Conservation (phyloP, 805 yeast genomes). For the Suhomyces xylopsoci region DNA sequence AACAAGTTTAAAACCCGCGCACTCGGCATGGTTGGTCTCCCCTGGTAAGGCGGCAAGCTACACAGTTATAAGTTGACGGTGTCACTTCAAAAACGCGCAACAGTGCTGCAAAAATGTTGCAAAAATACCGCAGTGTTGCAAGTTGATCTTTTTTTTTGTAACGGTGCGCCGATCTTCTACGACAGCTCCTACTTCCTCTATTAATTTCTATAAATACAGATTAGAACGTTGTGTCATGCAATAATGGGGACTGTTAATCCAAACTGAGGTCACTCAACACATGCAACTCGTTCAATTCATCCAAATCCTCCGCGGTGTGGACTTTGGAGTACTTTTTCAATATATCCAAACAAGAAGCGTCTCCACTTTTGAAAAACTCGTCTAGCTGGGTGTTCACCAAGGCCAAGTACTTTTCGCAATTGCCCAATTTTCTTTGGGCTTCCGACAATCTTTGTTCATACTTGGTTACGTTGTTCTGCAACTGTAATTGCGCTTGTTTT, state of each 20-base stretch:
- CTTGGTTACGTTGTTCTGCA: constrained; percentile 57
- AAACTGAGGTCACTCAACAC: constrained; percentile 3
- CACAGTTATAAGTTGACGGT: not conserved
- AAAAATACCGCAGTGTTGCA: not conserved
- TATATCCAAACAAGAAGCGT: constrained; percentile 3
- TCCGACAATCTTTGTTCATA: constrained; percentile 43
- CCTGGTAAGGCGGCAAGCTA: not conserved
- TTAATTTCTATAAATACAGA: not conserved
- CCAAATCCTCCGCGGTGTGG: constrained; percentile 8
- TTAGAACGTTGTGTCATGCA: not conserved
- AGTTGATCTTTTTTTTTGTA: not conserved
- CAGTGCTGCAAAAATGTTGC: not conserved
- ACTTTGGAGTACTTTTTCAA: constrained; percentile 5
- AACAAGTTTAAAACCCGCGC: not conserved
- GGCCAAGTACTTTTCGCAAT: constrained; percentile 16
- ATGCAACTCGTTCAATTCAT: constrained; percentile 4
- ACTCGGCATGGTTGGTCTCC: not conserved
- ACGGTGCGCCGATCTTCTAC: not conserved
- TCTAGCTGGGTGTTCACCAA: constrained; percentile 8
- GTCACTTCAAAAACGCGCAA: not conserved
- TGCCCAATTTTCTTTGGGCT: constrained; percentile 15
- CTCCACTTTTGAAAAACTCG: constrained; percentile 10
- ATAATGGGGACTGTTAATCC: not conserved
- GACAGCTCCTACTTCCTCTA: not conserved
- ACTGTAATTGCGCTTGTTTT: constrained; percentile 63